Base-by-base conservation (phyloP, 2,329 filamentous ascomycete genomes). In the Penicillium brevicompactum region DNA sequence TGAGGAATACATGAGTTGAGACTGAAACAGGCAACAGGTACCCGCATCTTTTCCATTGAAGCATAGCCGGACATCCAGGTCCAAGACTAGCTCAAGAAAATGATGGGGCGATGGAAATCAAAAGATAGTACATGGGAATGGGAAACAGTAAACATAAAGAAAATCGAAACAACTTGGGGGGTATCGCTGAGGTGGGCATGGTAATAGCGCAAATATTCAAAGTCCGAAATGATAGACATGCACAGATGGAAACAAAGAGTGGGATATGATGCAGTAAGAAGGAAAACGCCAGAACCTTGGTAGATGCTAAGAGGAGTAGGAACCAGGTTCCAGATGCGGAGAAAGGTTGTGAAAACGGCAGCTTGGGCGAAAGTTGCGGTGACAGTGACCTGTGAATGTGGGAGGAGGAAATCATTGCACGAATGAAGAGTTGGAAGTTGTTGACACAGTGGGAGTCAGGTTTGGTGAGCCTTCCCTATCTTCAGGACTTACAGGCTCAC, bases 381-480 rank as follows among this genome's bases (percentile, higher is more conserved):
- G 41, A 55, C 42, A 52, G 40, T 27, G 42, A 59, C 10, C 18
- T 38, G 31, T 31, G 16, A 38, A 32, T 13, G 37, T 47, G 30
- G 18, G 46, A 30, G 40, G 46, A 30, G 40, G 10, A 40, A 47
- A 13, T 62, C 56, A 64, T 48, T 60, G 62, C 34, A 61, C 49
- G 21, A 73, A 66, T 34, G 70, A 74, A 37, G 70, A 69, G 38
- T 64, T 71, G n/a, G 73, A 74, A 6, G 72, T 64, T 24, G 67
- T 64, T 43, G 73, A 74, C 44, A 71, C 51, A 2, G 72, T 73
- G 10, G 73, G 73, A 24, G 67, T 74, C 48, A 75, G 61, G 31
- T 47, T 63, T 14, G 71, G 72, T 52, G 70, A 75, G 18, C 60
- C 62, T 22, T 73, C 69, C 51, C 65, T 72, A n/a, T 69, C 70